Evolutionary conservation across 2,329 filamentous ascomycete species (phyloP).

Genomic region (Neonectria ditissima): DNA sequence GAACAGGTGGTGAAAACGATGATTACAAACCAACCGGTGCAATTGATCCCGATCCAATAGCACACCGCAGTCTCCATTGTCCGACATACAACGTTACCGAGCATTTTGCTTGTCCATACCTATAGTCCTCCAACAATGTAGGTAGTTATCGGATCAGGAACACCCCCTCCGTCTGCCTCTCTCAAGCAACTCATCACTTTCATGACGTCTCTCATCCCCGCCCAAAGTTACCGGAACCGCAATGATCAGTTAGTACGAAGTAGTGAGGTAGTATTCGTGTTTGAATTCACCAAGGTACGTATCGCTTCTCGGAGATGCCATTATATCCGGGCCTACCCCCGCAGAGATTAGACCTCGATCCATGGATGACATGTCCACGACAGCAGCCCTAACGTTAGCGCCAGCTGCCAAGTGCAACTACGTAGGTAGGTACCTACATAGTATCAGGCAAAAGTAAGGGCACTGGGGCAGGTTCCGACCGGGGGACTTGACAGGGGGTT

Average conservation of each 20-base stretch:
- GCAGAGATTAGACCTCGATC: too few species aligned
- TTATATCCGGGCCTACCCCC: constrained; percentile 2
- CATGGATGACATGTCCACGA: constrained; percentile 1
- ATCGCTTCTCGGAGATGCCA: background rate
- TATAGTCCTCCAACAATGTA: background rate
- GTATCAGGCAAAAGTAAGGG: too few species aligned
- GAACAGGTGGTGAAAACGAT: background rate
- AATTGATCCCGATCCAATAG: background rate
- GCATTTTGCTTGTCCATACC: background rate
- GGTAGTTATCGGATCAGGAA: background rate
- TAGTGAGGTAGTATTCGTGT: background rate
- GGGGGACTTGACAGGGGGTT: too few species aligned
- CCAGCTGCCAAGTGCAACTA: constrained; percentile 2
- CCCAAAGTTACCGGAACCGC: background rate
- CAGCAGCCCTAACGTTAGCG: background rate
- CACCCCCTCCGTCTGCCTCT: background rate
- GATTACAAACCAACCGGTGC: background rate
- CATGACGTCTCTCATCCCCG: background rate
- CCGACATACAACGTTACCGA: background rate
- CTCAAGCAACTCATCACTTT: background rate
- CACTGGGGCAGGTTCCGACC: too few species aligned
- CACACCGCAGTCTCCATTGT: background rate
- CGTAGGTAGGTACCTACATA: too few species aligned
- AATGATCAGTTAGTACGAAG: background rate
- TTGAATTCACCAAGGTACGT: background rate